Evolutionary conservation across 2,329 filamentous ascomycete species (phyloP).

Genomic region (Coleophoma eucalyptorum): DNA sequence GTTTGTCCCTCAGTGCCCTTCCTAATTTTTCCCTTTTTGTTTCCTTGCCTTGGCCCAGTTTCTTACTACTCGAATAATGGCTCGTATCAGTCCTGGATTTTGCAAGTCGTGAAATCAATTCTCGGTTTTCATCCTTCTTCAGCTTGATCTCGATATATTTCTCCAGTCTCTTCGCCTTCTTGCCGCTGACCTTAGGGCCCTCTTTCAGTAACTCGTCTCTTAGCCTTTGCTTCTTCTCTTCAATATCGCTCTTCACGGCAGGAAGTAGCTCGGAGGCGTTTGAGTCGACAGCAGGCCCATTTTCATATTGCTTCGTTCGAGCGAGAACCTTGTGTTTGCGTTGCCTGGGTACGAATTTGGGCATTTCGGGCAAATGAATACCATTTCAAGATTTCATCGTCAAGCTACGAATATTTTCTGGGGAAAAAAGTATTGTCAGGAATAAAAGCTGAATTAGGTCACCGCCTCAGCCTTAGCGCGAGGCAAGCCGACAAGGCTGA

Average conservation of each 20-base stretch:
- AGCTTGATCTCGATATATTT: conserved; percentile 85
- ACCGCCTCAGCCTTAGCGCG: neutral
- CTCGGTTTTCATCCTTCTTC: conserved; percentile 87
- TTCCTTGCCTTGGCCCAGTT: conserved; percentile 68
- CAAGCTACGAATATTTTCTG: too few relatives aligned
- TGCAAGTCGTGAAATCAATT: conserved; percentile 78
- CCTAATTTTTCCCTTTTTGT: conserved; percentile 67
- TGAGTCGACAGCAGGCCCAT: conserved; percentile 38
- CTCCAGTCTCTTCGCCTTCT: conserved; percentile 64
- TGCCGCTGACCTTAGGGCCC: conserved; percentile 53
- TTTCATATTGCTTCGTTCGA: conserved; percentile 45
- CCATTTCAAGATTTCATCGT: too few relatives aligned
- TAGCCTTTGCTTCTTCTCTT: conserved; percentile 51
- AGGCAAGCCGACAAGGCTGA: neutral
- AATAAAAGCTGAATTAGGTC: too few relatives aligned
- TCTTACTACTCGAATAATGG: conserved; percentile 72
- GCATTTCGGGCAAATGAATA: conserved; percentile 8
- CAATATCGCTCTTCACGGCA: conserved; percentile 39
- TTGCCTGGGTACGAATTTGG: conserved; percentile 58
- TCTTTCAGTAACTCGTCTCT: conserved; percentile 49
- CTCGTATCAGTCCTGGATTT: conserved; percentile 77
- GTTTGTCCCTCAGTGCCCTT: conserved; percentile 59
- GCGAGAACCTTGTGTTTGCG: conserved; percentile 68
- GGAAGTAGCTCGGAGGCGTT: conserved; percentile 52
- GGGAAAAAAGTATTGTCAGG: too few relatives aligned